Base-by-base conservation (phyloP, 208 protist genomes). In the Willaertia magna region DNA sequence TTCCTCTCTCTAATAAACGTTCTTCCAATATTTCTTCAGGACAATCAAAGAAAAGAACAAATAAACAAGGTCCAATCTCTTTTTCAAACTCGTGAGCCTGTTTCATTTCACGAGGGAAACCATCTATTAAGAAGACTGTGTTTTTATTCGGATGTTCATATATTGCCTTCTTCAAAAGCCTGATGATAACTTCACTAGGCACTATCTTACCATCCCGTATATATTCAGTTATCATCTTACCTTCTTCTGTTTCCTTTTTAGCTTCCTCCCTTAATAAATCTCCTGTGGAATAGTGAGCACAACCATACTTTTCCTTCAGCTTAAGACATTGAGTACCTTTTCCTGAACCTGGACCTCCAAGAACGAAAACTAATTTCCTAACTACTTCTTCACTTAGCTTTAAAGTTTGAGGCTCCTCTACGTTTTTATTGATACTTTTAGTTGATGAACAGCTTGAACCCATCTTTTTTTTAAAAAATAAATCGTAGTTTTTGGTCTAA, bases 301-400 rank as follows among this genome's bases (percentile, higher is more conserved):
- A 85, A 39, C 89, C 89, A 87, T 94, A 97, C n/a, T 92, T 86
- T 52, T 93, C 86, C 12, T 93, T 93, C 18, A 98, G 86, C 46
- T 87, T 85, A 1, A 89, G 89, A 4, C 91, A 94, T 87, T 97
- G 93, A 14, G 95, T 98, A 2, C 93, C 95, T 86, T 98, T 98
- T 42, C 96, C 96, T 82, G 90, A 91, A 22, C 93, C 95, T 0
- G 94, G 93, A 55, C 46, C 78, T n/a, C 75, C 55, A 34, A 16
- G n/a, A n/a, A n/a, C n/a, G n/a, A n/a, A n/a, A n/a, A n/a, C n/a
- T n/a, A n/a, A n/a, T n/a, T n/a, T n/a, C n/a, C n/a, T n/a, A n/a
- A n/a, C n/a, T n/a, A n/a, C n/a, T n/a, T n/a, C n/a, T n/a, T n/a
- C n/a, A n/a, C n/a, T n/a, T n/a, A n/a, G n/a, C n/a, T n/a, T n/a